Evolutionary conservation across 2,329 filamentous ascomycete species (phyloP).

Genomic region (Cercospora janseana): DNA sequence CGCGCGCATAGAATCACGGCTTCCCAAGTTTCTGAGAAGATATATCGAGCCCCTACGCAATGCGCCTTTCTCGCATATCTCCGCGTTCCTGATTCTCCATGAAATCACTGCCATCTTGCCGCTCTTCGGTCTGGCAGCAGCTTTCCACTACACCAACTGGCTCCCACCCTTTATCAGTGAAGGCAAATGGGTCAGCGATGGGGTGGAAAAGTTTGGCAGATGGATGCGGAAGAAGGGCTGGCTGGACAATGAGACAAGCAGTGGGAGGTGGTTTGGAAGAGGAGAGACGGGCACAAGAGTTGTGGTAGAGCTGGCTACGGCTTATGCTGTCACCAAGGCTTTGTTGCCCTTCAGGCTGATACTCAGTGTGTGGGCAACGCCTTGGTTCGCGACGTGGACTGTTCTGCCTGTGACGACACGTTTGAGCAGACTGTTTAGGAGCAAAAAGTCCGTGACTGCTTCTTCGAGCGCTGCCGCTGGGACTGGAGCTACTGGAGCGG

Average conservation of each 20-base stretch:
- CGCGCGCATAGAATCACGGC: slow-evolving; percentile 40
- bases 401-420: slow-evolving; percentile 50
- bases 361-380: slow-evolving; percentile 81
- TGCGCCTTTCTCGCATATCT: slow-evolving; percentile 78
- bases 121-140: slow-evolving; percentile 67
- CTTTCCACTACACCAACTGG: slow-evolving; percentile 78
- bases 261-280: slow-evolving; percentile 40
- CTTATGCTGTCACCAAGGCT: slow-evolving; percentile 86
- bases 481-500: slow-evolving; percentile 38
- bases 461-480: slow-evolving; percentile 30
- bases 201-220: slow-evolving; percentile 69
- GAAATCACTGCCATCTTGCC: slow-evolving; percentile 86
- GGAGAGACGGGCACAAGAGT: slow-evolving; percentile 52
- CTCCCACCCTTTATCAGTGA: slow-evolving; percentile 61
- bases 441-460: slow-evolving; percentile 19
- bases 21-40: slow-evolving; percentile 65
- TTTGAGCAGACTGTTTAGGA: slow-evolving; percentile 42
- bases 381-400: slow-evolving; percentile 78
- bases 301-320: slow-evolving; percentile 71
- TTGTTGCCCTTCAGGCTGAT: slow-evolving; percentile 74
- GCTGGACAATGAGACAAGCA: slow-evolving; percentile 56
- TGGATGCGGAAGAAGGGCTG: slow-evolving; percentile 79
- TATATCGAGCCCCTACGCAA: slow-evolving; percentile 69
- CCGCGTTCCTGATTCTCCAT: slow-evolving; percentile 85
- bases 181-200: slow-evolving; percentile 56